Percentiles rank a stretch among this genome's conserved stretches.
Evolutionary conservation across 2,329 filamentous ascomycete species (phyloP).

Genomic region (Cladosporium sp.): DNA sequence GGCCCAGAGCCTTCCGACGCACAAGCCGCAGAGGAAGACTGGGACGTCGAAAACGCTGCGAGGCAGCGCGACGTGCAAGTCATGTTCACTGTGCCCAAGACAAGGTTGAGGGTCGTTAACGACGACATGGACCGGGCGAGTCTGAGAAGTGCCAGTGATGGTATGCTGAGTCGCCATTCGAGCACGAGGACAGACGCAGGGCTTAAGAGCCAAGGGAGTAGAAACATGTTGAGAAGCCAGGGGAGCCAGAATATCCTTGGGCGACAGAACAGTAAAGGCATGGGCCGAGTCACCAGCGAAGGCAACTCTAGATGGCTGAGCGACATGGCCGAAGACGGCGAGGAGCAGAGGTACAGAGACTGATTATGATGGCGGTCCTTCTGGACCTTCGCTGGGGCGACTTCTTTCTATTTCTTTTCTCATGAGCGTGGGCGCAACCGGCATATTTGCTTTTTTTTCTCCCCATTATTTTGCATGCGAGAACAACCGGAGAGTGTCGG

Average conservation of each 20-base stretch:
- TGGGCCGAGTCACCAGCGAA: slow-evolving; percentile 21
- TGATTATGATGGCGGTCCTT: neutral
- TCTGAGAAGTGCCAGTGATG: slow-evolving; percentile 37
- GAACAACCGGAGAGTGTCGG: neutral
- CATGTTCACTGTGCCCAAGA: slow-evolving; percentile 92
- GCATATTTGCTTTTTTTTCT: neutral
- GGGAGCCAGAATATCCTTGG: slow-evolving; percentile 8
- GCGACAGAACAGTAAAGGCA: slow-evolving; percentile 23
- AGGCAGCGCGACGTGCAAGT: slow-evolving; percentile 51
- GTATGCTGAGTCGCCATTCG: slow-evolving; percentile 26
- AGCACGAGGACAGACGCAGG: slow-evolving; percentile 20
- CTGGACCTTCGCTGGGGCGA: neutral
- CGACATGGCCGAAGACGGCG: neutral
- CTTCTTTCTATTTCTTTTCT: neutral
- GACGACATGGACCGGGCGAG: slow-evolving; percentile 55
- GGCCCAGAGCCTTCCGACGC: slow-evolving; percentile 32
- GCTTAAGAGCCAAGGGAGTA: neutral
- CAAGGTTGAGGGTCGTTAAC: slow-evolving; percentile 87
- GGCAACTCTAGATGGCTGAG: slow-evolving; percentile 9
- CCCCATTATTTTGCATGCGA: neutral
- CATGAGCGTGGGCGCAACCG: neutral
- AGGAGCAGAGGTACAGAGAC: slow-evolving; percentile 12
- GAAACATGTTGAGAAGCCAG: neutral
- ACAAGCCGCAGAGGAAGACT: slow-evolving; percentile 44
- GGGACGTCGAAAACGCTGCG: slow-evolving; percentile 53